Percentiles rank a stretch among this genome's conserved stretches.
Evolutionary conservation across 805 yeast genomes (phyloP).

Genomic region (Jamesozyma rosinii): DNA sequence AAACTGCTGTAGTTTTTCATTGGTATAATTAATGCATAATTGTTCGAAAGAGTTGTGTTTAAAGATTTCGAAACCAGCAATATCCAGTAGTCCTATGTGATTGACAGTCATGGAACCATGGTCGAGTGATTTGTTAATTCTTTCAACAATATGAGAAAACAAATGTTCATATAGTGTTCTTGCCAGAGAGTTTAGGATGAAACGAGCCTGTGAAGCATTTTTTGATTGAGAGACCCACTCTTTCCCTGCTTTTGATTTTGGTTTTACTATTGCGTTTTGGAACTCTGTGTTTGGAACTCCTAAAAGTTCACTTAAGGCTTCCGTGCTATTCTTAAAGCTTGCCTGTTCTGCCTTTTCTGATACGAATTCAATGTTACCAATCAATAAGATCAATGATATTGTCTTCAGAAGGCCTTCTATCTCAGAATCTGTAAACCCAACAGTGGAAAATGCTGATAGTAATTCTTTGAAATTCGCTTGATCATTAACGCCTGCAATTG

Average conservation of each 20-base stretch:
- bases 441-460: slow-evolving; percentile 54
- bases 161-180: slow-evolving; percentile 78
- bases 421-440: slow-evolving; percentile 57
- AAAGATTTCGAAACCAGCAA: slow-evolving; percentile 96
- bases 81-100: slow-evolving; percentile 92
- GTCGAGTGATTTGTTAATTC: slow-evolving; percentile 62
- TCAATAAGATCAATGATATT: slow-evolving; percentile 67
- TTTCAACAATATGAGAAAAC: slow-evolving; percentile 66
- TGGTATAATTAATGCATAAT: slow-evolving; percentile 92
- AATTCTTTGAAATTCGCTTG: slow-evolving; percentile 54
- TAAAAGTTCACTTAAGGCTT: slow-evolving; percentile 47
- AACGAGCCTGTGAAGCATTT: slow-evolving; percentile 69
- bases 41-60: slow-evolving; percentile 92
- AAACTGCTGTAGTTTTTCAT: slow-evolving; percentile 94
- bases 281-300: slow-evolving; percentile 49
- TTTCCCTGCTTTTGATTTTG: slow-evolving; percentile 84
- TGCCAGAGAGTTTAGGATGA: slow-evolving; percentile 77
- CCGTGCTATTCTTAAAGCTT: slow-evolving; percentile 39
- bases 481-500: slow-evolving; percentile 73
- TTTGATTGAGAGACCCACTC: slow-evolving; percentile 77
- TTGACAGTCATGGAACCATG: slow-evolving; percentile 36
- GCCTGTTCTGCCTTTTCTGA: slow-evolving; percentile 73
- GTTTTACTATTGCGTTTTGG: slow-evolving; percentile 54
- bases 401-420: slow-evolving; percentile 50
- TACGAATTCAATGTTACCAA: slow-evolving; percentile 75